Conservation (phyloP, 2,329 filamentous ascomycete species). For the Conoideocrella luteorostrata region DNA sequence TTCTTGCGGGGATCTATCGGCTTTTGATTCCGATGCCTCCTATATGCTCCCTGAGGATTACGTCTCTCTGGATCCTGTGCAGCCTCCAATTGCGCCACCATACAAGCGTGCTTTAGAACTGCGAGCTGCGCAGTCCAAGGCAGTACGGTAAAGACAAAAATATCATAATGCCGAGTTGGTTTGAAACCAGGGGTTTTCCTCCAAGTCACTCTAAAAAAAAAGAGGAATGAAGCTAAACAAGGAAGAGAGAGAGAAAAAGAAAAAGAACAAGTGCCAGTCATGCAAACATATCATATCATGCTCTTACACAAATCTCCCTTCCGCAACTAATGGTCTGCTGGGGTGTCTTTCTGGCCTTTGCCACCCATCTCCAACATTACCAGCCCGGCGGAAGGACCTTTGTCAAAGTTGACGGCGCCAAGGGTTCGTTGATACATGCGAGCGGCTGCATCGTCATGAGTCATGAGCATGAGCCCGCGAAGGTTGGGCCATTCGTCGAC, state of each 20-base stretch:
- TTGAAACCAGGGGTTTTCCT: too few species aligned
- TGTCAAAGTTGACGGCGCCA: constrained; percentile 37
- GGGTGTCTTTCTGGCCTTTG: constrained; percentile 27
- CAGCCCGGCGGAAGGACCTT: constrained; percentile 33
- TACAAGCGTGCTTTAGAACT: constrained; percentile 89
- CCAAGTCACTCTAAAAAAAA: not conserved
- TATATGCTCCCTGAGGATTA: constrained; percentile 84
- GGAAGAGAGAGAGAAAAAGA: not conserved
- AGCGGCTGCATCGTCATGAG: constrained; percentile 32
- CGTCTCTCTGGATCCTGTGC: constrained; percentile 82
- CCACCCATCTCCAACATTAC: constrained; percentile 36
- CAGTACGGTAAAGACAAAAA: constrained; percentile 8
- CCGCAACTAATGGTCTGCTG: constrained; percentile 21
- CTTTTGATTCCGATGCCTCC: constrained; percentile 92
- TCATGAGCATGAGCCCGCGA: constrained; percentile 51
- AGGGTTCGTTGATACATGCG: constrained; percentile 43
- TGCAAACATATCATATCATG: too few species aligned
- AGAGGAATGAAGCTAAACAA: not conserved
- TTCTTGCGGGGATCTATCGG: constrained; percentile 91
- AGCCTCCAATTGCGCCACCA: constrained; percentile 91
- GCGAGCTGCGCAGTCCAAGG: constrained; percentile 28
- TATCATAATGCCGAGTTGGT: not conserved
- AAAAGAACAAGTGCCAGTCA: not conserved
- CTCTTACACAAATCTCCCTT: too few species aligned
- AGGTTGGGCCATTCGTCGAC: constrained; percentile 51